phyloP scores from a whole-genome alignment of 345 rosid genomes.

The Psidium friedrichsthalianum region DNA sequence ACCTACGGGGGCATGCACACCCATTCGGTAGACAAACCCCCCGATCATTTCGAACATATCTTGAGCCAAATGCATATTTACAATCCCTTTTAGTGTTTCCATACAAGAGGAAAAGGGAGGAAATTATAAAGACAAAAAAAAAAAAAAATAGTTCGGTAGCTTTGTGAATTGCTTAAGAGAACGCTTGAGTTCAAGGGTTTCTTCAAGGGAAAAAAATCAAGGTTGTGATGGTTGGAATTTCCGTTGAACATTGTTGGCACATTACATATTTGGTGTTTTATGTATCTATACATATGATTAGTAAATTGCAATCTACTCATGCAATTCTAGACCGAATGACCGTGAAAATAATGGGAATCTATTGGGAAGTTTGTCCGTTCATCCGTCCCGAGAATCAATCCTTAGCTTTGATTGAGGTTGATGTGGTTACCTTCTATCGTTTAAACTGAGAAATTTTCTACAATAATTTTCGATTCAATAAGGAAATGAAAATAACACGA shows the following conservation, averaged over 20 bases:
- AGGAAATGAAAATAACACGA: too few species aligned
- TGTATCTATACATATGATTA: not conserved
- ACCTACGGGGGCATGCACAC: constrained; percentile 25
- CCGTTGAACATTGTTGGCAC: not conserved
- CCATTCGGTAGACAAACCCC: constrained; percentile 18
- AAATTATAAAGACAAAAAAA: not conserved
- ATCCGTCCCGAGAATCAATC: not conserved
- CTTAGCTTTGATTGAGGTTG: not conserved
- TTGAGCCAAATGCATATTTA: constrained; percentile 29
- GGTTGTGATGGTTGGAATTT: not conserved
- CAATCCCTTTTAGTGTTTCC: constrained; percentile 7
- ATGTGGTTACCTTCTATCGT: not conserved
- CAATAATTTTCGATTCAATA: too few species aligned
- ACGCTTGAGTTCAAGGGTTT: not conserved
- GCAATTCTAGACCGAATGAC: not conserved
- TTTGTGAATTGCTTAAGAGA: not conserved
- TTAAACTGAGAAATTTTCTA: too few species aligned
- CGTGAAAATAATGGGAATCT: not conserved
- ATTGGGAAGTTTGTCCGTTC: not conserved
- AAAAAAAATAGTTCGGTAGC: not conserved
- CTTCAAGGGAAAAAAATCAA: not conserved
- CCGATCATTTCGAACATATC: constrained; percentile 28
- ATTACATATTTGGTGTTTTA: not conserved
- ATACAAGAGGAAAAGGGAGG: not conserved
- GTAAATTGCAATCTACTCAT: not conserved